Evolutionary conservation across 2,329 filamentous ascomycete genomes (phyloP), one percentile per base, ranked within the genome.

Genomic region (Cordyceps pruinosa): DNA sequence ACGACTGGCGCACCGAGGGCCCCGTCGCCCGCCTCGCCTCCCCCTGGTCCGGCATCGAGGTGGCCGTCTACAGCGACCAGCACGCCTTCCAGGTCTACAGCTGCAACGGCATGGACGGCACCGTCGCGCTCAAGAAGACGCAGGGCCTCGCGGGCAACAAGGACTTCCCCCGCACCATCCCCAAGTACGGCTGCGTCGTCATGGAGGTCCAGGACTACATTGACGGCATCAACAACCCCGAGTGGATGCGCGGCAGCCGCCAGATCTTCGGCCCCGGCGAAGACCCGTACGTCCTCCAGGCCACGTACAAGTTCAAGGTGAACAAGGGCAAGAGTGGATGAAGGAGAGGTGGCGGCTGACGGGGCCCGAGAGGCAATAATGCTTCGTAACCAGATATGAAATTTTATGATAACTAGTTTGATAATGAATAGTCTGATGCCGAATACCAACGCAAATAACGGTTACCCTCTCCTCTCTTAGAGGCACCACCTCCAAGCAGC

Each of bases 151-250:
- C 76, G 60, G 77, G 81, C 60, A 72, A 80, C 59, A 61, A 72
- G 2, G 72, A 74, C 32, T 81, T 85, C 64, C 81, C 83, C 4
- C 77, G 85, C 37, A 81, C 81, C 8, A 86, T 90, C 26, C 79
- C 83, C 57, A 70, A 92, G 75, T 90, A 91, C 67, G 91, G 90
- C 32, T 97, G 93, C 71, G 68, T 96, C 26, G 93, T 96, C 49
- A 81, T 97, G 71, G 93, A 97, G 75, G 89, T 94, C 13, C 84
- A 97, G 77, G 91, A 94, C 70, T 97, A 85, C 83, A 96, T 97
- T 67, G 92, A 96, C 69, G 91, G 81, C 26, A 94, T 97, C 74
- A 97, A 96, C 74, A 83, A 95, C 65, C 92, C 92, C 0, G 83
- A 90, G 71, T 97, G 93, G 93, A 84, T 84, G 59, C 82, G 92